Base-by-base conservation (phyloP, 352 stramenopile species). In the Pythium brachiatum region DNA sequence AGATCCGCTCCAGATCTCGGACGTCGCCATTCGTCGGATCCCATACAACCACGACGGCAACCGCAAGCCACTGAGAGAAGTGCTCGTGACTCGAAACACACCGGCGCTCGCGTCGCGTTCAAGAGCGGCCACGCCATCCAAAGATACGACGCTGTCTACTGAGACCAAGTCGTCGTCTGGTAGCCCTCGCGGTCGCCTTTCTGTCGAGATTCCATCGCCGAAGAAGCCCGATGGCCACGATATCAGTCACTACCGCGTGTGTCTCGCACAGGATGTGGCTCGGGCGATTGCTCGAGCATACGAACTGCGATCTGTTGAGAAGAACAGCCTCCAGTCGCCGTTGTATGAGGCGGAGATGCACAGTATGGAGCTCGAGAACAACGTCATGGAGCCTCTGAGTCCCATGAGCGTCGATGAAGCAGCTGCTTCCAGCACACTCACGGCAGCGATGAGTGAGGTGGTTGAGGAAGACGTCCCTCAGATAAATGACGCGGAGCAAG, bases 41-140 rank as follows among this genome's bases (percentile, higher is more conserved):
- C 83, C 85, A 1, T 76, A 88, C 47, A 83, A 92, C 51, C 65
- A 68, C 13, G 62, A 75, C 39, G 79, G 80, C 32, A 94, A 91
- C 36, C 74, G 78, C 55, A 64, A 71, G 27, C 64, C 78, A 12
- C 34, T 94, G 1, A 57, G 59, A 3, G 68, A 79, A 20, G 62
- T 76, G 8, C 67, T 94, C 12, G 66, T 82, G n/a, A 75, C 64
- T 18, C 71, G 74, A 18, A 5, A 57, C 4, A 20, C 48, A 1
- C 26, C 59, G 3, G 21, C 21, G 1, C 29, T 59, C 3, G 8
- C n/a, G 21, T 4, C 16, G 12, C 20, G 26, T 5, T 2, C 2
- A 26, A n/a, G 38, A 23, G 13, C 38, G 6, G 7, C 18, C 9
- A 23, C 41, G 9, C 41, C 41, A 23, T 7, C 41, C 2, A 31